Base-by-base conservation (phyloP, 805 yeast genomes). In the Saccharomyces mikatae region DNA sequence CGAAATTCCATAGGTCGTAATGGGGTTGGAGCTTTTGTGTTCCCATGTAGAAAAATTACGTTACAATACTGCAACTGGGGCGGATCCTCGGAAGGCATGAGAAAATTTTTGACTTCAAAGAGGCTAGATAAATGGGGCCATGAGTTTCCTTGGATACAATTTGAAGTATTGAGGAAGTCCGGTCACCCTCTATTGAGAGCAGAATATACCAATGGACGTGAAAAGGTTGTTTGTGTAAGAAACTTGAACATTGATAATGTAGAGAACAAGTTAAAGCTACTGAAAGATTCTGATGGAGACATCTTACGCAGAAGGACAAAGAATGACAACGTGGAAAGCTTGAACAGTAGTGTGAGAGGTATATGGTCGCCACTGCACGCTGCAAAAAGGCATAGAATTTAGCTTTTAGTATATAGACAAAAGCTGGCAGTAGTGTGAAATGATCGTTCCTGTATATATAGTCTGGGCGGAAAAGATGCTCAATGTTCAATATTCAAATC, bases 281-380 rank as follows among this genome's bases (percentile, higher is more conserved):
- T 87, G 63, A 74, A 80, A 57, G 86, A 84, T 67, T 75, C 90
- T 28, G 79, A 87, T 49, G 97, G 97, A 51, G 77, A 74, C 31
- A 74, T 74, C 54, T 67, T 85, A 52, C 70, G 74, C 60, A 83
- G 82, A 64, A 77, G 80, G 63, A 74, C 78, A 62, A 86, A 86
- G 70, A 82, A 76, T 61, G 83, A 87, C 66, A 86, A 89, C 55
- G 98, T 94, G 36, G 80, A 83, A 70, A 85, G 96, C 46, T 72
- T 79, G 58, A 94, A 92, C 68, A 80, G 79, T 53, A 83, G 95
- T 54, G 90, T 92, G 17, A 86, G 99, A 78, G 99, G 99, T 65
- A 79, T 94, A 50, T 94, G 99, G 99, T 90, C 97, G 48, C 99
- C 99, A 55, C 77, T 92, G 76, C 97, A 91, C 67, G 85, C 68